Conservation (phyloP, 306 rosid species). For the Trichosanthes cucumerina region DNA sequence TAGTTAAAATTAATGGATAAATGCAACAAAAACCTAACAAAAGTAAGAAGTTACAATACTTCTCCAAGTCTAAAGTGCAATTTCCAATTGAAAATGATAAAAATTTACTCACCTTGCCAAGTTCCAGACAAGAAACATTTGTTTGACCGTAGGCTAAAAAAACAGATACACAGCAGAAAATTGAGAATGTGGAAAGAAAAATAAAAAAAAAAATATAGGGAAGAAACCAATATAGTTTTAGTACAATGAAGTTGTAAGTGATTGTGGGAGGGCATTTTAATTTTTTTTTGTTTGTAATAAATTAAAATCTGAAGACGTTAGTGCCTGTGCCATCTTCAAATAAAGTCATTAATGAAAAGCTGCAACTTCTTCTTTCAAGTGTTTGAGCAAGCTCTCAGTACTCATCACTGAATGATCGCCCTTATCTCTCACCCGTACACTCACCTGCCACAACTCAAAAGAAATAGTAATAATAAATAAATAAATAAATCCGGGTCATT, state of each 20-base stretch:
- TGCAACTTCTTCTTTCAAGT: constrained; percentile 48
- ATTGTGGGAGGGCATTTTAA: background rate
- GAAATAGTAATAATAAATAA: background rate
- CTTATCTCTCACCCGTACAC: constrained; percentile 73
- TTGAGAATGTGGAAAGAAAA: too few species aligned
- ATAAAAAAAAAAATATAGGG: too few species aligned
- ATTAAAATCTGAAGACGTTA: background rate
- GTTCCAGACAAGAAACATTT: too few species aligned
- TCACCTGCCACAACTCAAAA: constrained; percentile 52
- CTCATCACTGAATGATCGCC: constrained; percentile 53
- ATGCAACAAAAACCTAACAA: too few species aligned
- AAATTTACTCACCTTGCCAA: too few species aligned
- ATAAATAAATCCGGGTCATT: background rate
- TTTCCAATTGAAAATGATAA: too few species aligned
- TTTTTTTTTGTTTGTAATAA: background rate
- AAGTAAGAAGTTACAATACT: too few species aligned
- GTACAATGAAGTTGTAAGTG: background rate
- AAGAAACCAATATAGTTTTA: too few species aligned
- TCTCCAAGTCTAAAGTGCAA: too few species aligned
- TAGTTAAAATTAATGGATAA: too few species aligned
- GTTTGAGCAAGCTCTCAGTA: constrained; percentile 49
- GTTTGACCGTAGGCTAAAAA: too few species aligned
- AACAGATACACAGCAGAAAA: too few species aligned
- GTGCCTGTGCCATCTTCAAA: background rate
- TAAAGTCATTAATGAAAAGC: constrained; percentile 38